These are phyloP conservation scores for Zoysia pacifica DNA, from an alignment of 176 grass and related monocot genomes.

Conservation along the genomic window DNA sequence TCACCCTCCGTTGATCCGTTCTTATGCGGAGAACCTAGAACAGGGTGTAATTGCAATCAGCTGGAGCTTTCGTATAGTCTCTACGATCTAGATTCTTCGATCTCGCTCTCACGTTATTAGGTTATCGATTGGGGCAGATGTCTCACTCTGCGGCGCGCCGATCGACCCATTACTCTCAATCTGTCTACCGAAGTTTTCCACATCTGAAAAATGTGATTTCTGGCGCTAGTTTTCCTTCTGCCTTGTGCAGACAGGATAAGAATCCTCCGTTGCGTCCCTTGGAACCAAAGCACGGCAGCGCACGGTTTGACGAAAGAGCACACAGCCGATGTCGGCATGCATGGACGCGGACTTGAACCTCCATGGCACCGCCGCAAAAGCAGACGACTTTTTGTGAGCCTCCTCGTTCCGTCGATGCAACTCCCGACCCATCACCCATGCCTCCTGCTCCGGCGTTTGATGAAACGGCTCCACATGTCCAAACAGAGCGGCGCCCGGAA, in stretches of 20 bases:
- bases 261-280: slow-evolving; percentile 28
- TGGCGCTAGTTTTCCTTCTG: neutral
- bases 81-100: too few relatives aligned
- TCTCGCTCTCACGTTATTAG: neutral
- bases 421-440: neutral
- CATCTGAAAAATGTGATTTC: slow-evolving; percentile 14
- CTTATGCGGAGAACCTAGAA: neutral
- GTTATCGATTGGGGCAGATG: slow-evolving; percentile 3
- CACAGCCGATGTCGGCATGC: slow-evolving; percentile 37
- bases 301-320: slow-evolving; percentile 33
- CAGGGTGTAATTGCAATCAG: neutral
- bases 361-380: slow-evolving; percentile 17
- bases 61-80: neutral
- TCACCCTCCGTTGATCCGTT: neutral
- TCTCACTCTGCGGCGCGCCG: neutral
- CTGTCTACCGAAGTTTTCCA: neutral
- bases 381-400: neutral
- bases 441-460: neutral
- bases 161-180: slow-evolving; percentile 1
- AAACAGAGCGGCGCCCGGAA: neutral
- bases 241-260: slow-evolving; percentile 9
- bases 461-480: neutral
- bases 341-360: neutral
- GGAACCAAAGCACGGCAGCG: slow-evolving; percentile 31
- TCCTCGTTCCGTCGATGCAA: neutral